Base-by-base conservation (phyloP, 2,329 filamentous ascomycete species). In the Monilinia vaccinii-corymbosi region DNA sequence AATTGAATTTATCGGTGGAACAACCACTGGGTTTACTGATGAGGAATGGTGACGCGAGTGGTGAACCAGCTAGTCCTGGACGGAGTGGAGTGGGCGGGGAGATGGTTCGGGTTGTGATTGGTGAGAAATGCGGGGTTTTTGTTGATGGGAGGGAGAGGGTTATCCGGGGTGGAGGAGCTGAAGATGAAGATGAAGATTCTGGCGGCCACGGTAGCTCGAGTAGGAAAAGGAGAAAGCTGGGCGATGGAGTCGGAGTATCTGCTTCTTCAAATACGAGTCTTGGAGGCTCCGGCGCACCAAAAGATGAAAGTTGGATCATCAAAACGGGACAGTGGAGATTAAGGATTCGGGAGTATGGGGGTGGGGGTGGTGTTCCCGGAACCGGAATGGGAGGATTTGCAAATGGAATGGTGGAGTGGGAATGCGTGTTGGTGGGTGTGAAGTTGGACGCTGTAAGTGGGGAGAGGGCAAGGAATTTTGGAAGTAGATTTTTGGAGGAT, bases 381-480 rank as follows among this genome's bases (percentile, higher is more conserved):
- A 10, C 78, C 86, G 60, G 87, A 89, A n/a, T n/a, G n/a, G n/a
- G 16, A 21, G 53, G 9, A 25, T 23, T 34, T 11, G 46, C 60
- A 10, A 73, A 73, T 53, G 78, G 79, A 52, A 83, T 79, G 68
- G 77, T 76, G 42, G 76, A 77, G 2, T 78, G 86, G 60, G 87
- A 93, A 73, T 87, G 89, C 61, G 79, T 90, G 25, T 78, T 96
- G 53, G 79, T 88, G 18, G 88, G 85, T 0, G 88, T 92, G 38
- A 91, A 89, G 72, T 71, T 96, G 31, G 88, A 95, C 66, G 87
- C 86, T 0, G 81, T 85, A 66, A 86, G 80, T 57, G 80, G 78
- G 9, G 84, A 93, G 73, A 77, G 78, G 63, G 79, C 79, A 13
- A 80, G 89, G 64, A 96, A 95, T 74, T 74, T 74, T 53, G 73